Evolutionary conservation across 495 filamentous ascomycete species (phyloP), one percentile per base, ranked within the genome.

Genomic region (Penicillium cataractarum): DNA sequence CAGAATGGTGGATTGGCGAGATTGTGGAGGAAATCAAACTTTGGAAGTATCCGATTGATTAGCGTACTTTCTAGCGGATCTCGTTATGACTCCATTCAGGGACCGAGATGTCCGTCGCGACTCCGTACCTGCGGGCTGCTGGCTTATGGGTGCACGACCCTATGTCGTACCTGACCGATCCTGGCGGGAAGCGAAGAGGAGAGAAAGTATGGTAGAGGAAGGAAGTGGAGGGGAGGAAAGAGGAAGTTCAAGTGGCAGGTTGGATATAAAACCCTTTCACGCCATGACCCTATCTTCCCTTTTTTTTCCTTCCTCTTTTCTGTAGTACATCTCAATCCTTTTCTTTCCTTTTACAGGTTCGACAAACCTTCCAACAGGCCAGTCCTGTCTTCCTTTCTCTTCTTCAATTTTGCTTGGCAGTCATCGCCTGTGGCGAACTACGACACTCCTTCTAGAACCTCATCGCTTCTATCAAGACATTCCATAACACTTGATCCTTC

Each of bases 341-440:
- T 35, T 65, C 49, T 66, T 55, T 69, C 55, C 24, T 24, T 57
- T 68, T 35, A 57, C 65, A n/a, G 55, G 67, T 73, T 77, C 66
- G 70, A 75, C 65, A 71, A 33, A 35, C 64, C 61, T 44, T 52
- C 6, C 10, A 59, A 63, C 76, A 73, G 76, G 76, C 76, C 65
- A 76, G 76, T 71, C 66, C 65, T 72, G 73, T 72, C 54, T 69
- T 69, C 57, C 71, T 70, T 77, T 74, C 68, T 70, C 72, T 74
- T 55, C 53, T 58, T 53, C 29, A n/a, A 2, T 64, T 54, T 32
- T 62, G 37, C 66, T 69, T 65, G 61, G 64, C 65, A 60, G 58
- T 69, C 61, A 22, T 72, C 71, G 73, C 72, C 75, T 77, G 73
- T 71, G 71, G 71, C 73, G 70, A 64, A 69, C 66, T 67, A 63